These are phyloP conservation scores for Podospora tetraspora DNA, from an alignment of 495 filamentous ascomycete species.

Conservation along the genomic window DNA sequence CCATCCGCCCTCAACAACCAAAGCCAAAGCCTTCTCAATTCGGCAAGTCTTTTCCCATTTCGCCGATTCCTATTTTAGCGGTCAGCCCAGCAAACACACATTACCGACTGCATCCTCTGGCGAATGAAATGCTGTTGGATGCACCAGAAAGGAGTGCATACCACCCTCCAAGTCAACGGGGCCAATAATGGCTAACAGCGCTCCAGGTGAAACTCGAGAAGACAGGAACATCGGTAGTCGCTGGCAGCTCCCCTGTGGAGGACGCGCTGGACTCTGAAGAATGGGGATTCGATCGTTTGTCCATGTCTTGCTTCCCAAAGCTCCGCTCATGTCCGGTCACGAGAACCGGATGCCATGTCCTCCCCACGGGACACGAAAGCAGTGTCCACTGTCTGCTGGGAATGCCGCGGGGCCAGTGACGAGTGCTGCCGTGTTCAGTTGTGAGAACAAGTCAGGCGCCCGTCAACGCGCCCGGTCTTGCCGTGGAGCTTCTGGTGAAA, in stretches of 20 bases:
- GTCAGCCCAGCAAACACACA: conserved; percentile 13
- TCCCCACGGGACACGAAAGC: not conserved
- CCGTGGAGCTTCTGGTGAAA: conserved; percentile 8
- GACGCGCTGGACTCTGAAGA: not conserved
- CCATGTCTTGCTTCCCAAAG: not conserved
- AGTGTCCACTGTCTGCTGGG: not conserved
- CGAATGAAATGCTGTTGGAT: conserved; percentile 17
- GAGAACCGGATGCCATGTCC: not conserved
- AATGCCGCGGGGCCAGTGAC: not conserved
- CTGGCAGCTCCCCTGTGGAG: not conserved
- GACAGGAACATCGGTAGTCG: conserved; percentile 12
- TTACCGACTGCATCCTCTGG: not conserved
- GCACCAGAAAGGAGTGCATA: conserved; percentile 29
- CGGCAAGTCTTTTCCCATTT: not conserved
- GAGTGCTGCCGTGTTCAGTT: not conserved
- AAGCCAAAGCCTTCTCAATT: not conserved
- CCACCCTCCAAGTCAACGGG: conserved; percentile 1
- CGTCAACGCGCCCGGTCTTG: not conserved
- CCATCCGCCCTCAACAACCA: not conserved
- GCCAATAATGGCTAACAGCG: conserved; percentile 15
- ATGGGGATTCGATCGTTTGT: not conserved
- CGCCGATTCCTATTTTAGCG: conserved; percentile 19
- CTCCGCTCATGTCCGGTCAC: not conserved
- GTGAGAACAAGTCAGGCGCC: conserved; percentile 5
- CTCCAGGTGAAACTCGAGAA: conserved; percentile 25